phyloP scores from a whole-genome alignment of 2,329 filamentous ascomycete genomes.

The Grosmannia huntii region DNA sequence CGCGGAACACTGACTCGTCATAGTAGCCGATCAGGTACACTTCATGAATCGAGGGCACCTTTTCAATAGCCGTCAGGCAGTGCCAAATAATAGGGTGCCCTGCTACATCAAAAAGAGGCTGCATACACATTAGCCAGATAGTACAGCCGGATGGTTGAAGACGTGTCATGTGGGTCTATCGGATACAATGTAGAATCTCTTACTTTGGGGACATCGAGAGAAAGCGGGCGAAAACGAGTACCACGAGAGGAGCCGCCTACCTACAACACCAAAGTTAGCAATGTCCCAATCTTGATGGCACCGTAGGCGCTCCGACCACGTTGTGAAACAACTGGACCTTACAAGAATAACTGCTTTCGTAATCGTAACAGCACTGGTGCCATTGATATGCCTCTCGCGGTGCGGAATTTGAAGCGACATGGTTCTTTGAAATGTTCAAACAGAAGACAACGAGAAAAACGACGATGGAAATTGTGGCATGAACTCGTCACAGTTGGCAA shows the following conservation, averaged over 20 bases:
- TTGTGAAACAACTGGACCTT: slow-evolving; percentile 17
- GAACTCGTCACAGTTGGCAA: neutral
- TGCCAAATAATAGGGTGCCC: slow-evolving; percentile 98
- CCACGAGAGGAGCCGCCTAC: slow-evolving; percentile 92
- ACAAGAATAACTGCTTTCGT: slow-evolving; percentile 96
- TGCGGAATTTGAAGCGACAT: slow-evolving; percentile 48
- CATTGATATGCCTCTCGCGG: slow-evolving; percentile 36
- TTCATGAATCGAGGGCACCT: slow-evolving; percentile 82
- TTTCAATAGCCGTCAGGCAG: slow-evolving; percentile 82
- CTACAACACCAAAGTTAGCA: slow-evolving; percentile 29
- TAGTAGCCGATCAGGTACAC: slow-evolving; percentile 99
- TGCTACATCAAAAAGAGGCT: slow-evolving; percentile 97
- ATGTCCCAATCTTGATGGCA: neutral
- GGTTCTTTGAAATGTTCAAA: slow-evolving; percentile 8
- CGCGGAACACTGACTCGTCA: slow-evolving; percentile 90
- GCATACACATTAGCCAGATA: slow-evolving; percentile 5
- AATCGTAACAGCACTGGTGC: slow-evolving; percentile 54
- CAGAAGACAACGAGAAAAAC: neutral
- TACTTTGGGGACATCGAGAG: slow-evolving; percentile 91
- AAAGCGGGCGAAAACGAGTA: slow-evolving; percentile 88
- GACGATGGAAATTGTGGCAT: neutral
- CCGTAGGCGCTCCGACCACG: neutral
- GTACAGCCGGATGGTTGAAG: neutral
- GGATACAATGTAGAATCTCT: slow-evolving; percentile 8
- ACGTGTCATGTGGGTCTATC: neutral